These are phyloP conservation scores for Sphaceloma murrayae DNA, from an alignment of 2,329 filamentous ascomycete genomes.

Conservation along the genomic window DNA sequence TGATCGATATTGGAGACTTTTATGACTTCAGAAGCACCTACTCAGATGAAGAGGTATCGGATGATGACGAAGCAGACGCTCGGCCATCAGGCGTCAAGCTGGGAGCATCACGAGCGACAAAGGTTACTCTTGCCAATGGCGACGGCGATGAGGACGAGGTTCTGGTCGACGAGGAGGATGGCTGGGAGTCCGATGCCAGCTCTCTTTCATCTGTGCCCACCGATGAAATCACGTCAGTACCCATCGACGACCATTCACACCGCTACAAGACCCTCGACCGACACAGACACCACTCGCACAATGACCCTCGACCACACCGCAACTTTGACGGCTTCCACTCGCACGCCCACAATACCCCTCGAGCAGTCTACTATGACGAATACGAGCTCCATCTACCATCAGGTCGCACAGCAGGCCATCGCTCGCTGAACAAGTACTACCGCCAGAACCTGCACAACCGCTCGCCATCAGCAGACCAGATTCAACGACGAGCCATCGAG, in stretches of 20 bases:
- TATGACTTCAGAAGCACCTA: constrained; percentile 97
- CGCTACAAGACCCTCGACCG: constrained; percentile 63
- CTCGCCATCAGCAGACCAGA: constrained; percentile 33
- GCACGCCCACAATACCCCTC: constrained; percentile 61
- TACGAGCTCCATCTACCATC: constrained; percentile 89
- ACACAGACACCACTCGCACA: constrained; percentile 65
- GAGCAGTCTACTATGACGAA: constrained; percentile 80
- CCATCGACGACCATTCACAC: constrained; percentile 60
- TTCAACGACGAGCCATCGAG: constrained; percentile 48
- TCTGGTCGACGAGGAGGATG: constrained; percentile 55
- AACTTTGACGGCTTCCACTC: constrained; percentile 72
- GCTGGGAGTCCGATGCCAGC: constrained; percentile 92
- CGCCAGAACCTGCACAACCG: constrained; percentile 85
- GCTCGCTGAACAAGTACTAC: constrained; percentile 78
- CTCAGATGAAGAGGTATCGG: constrained; percentile 62
- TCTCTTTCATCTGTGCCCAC: constrained; percentile 75
- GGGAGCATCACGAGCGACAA: constrained; percentile 48
- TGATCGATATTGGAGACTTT: constrained; percentile 88
- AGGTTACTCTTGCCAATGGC: constrained; percentile 36
- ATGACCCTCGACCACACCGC: constrained; percentile 61
- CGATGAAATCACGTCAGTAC: constrained; percentile 69
- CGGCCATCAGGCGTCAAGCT: constrained; percentile 53
- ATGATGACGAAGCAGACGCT: constrained; percentile 44
- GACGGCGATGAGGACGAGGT: constrained; percentile 46
- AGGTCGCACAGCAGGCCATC: constrained; percentile 80